Evolutionary conservation across 129 eudicot genomes (phyloP), one percentile per base, ranked within the genome.

Genomic region (Dittrichia graveolens): DNA sequence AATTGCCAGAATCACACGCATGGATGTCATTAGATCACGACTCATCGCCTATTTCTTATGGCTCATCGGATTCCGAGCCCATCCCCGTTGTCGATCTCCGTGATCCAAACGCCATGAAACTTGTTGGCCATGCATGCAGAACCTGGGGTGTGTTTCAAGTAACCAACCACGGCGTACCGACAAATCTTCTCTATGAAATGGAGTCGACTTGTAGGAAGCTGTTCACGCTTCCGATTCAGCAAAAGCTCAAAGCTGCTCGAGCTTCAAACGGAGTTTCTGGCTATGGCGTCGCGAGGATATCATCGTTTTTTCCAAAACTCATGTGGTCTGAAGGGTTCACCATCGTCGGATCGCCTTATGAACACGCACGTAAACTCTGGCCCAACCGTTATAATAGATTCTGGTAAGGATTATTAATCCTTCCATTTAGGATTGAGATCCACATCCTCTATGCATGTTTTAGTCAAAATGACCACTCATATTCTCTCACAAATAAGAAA

Each of bases 261-360:
- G 67, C 88, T 15, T 78, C 87, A 0, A 83, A 83, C 7, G 90
- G 94, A 3, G 75, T 83, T 8, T 74, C 96, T 3, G 98, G 98
- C n/a, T 92, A 92, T 24, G 96, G 98, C 4, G 82, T 84, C 5
- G 95, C 96, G 24, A 85, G 85, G 15, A 89, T 92, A 10, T 92
- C 96, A 3, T 79, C 89, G 4, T 92, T 92, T 75, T 92, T 92
- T 43, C 83, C 91, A 0, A 92, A 92, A 67, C 82, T 73, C 18
- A 87, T 92, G 96, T 92, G 98, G 98, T 87, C 87, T 0, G 98
- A 92, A 75, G 98, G 98, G 18, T 92, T 92, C 82, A 92, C 98
- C 39, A 74, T 92, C 15, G 13, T 81, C 12, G 98, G 96, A 42
- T 87, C 95, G 2, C 91, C 94, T 0, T 50, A 78, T n/a, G 84